Percentiles rank a stretch among this genome's conserved stretches.
Conservation (phyloP, 345 rosid species). For the Ceriops decandra region DNA sequence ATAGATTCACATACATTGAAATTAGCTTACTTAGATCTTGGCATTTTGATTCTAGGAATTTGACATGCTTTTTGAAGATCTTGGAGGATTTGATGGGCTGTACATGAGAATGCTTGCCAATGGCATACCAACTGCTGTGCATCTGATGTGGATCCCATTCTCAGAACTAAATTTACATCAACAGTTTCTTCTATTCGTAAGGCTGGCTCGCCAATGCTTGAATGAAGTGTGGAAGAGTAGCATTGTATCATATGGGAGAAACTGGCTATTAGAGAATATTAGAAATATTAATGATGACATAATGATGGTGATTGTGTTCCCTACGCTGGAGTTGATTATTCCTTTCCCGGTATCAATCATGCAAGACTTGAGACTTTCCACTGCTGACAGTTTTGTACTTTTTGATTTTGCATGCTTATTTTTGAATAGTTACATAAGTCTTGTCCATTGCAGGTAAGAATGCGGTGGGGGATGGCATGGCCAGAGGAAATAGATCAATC, state of each 20-base stretch:
- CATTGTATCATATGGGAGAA: constrained; percentile 43
- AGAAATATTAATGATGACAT: constrained; percentile 67
- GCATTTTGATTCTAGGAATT: constrained; percentile 57
- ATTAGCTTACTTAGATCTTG: constrained; percentile 20
- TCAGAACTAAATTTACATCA: constrained; percentile 73
- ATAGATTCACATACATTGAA: constrained; percentile 8
- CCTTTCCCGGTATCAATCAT: constrained; percentile 69
- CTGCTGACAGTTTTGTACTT: constrained; percentile 2
- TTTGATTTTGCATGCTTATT: constrained; percentile 4
- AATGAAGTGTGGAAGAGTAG: constrained; percentile 53
- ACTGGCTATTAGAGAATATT: constrained; percentile 44
- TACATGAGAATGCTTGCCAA: constrained; percentile 88
- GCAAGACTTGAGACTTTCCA: constrained; percentile 8
- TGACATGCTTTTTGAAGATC: constrained; percentile 74
- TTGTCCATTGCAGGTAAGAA: constrained; percentile 48
- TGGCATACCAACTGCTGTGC: constrained; percentile 75
- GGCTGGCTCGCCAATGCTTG: constrained; percentile 51
- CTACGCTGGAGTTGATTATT: constrained; percentile 54
- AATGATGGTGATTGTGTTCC: constrained; percentile 59
- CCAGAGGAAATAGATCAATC: constrained; percentile 74
- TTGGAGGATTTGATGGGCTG: constrained; percentile 92
- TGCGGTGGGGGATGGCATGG: constrained; percentile 85
- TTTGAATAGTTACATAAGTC: constrained; percentile 7
- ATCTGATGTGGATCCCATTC: constrained; percentile 91
- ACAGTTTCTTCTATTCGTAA: constrained; percentile 59